Percentiles rank a stretch among this genome's conserved stretches.
Evolutionary conservation across 1,284 basidiomycete species (phyloP).

Genomic region (Anthracocystis panici-leucophaei): DNA sequence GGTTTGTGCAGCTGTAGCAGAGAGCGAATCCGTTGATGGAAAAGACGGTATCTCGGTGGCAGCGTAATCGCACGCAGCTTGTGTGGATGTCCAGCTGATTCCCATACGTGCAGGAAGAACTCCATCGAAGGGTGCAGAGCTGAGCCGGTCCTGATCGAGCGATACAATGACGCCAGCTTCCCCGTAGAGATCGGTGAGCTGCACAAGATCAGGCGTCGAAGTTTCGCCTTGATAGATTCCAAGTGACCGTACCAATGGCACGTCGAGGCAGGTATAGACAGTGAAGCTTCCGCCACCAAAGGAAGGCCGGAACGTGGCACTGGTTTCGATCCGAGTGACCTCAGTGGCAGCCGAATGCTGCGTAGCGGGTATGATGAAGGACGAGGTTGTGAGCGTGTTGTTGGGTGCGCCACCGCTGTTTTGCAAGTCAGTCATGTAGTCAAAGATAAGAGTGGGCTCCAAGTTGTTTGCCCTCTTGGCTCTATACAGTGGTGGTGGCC

Average conservation of each 20-base stretch:
- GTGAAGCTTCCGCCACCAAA: conserved; percentile 38
- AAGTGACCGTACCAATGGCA: conserved; percentile 17
- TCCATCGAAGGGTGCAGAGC: conserved; percentile 3
- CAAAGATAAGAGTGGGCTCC: conserved; percentile 33
- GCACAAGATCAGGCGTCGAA: not conserved
- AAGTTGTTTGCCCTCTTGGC: conserved; percentile 24
- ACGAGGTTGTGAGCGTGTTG: conserved; percentile 23
- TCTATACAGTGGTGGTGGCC: not conserved
- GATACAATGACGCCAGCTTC: conserved; percentile 24
- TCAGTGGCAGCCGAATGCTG: not conserved
- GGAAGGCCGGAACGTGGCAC: conserved; percentile 26
- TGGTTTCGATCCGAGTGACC: conserved; percentile 26
- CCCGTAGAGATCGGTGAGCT: conserved; percentile 10
- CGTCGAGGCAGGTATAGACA: conserved; percentile 38
- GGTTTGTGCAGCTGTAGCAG: conserved; percentile 3
- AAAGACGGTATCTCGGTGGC: conserved; percentile 30
- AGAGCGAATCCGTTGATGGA: conserved; percentile 12
- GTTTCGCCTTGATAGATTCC: conserved; percentile 7
- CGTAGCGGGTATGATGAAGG: conserved; percentile 3
- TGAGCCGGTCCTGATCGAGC: conserved; percentile 17
- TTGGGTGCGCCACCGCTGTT: conserved; percentile 10
- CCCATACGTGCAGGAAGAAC: conserved; percentile 31
- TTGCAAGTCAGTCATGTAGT: conserved; percentile 41
- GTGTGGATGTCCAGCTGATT: conserved; percentile 37
- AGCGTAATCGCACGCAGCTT: conserved; percentile 38